A percentile compares a stretch with the other conserved stretches of the same genome.
Evolutionary conservation across 2,329 filamentous ascomycete genomes (phyloP).

Genomic region (Juglanconis sp.): DNA sequence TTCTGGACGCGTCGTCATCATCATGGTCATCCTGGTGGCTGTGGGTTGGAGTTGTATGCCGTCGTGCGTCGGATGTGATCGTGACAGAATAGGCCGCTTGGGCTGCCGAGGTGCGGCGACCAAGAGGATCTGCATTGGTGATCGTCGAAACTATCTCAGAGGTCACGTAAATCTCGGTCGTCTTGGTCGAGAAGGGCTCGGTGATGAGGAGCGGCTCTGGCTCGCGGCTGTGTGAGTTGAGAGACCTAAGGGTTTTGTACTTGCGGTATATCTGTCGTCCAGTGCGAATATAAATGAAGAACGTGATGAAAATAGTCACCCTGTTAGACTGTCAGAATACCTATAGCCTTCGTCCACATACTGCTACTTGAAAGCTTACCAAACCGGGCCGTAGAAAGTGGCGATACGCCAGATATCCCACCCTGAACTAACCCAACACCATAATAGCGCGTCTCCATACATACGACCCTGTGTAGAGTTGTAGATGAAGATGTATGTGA

Average conservation of each 20-base stretch:
- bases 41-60: background rate
- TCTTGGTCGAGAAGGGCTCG: slow-evolving; percentile 51
- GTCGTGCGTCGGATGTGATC: slow-evolving; percentile 36
- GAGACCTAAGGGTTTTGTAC: slow-evolving; percentile 57
- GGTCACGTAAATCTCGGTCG: slow-evolving; percentile 62
- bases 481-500: slow-evolving; percentile 64
- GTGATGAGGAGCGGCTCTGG: slow-evolving; percentile 37
- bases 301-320: slow-evolving; percentile 58
- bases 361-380: slow-evolving; percentile 42
- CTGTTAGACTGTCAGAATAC: slow-evolving; percentile 30
- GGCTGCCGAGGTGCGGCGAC: slow-evolving; percentile 26
- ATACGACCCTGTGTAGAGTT: slow-evolving; percentile 49
- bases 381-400: slow-evolving; percentile 71
- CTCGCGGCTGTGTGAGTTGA: slow-evolving; percentile 41
- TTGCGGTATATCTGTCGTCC: slow-evolving; percentile 66
- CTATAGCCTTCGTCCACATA: background rate
- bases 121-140: slow-evolving; percentile 27
- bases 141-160: slow-evolving; percentile 41
- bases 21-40: background rate
- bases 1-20: background rate
- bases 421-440: slow-evolving; percentile 73
- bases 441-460: slow-evolving; percentile 72
- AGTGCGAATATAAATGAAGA: slow-evolving; percentile 63
- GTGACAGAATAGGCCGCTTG: slow-evolving; percentile 44
- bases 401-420: slow-evolving; percentile 73